Evolutionary conservation across 495 filamentous ascomycete genomes (phyloP).

Genomic region (Glonium stellatum): DNA sequence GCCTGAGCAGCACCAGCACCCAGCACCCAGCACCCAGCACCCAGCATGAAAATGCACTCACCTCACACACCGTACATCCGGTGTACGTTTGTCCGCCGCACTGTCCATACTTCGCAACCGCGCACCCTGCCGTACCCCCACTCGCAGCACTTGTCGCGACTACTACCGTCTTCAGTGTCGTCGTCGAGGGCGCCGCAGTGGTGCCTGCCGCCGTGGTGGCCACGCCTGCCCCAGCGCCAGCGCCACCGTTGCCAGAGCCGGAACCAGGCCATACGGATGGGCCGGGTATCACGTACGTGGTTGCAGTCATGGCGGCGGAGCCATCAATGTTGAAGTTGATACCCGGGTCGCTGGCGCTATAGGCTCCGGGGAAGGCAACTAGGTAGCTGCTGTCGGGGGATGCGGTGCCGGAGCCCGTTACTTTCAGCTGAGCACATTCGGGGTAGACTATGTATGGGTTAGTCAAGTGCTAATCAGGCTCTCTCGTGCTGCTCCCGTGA

Average conservation of each 20-base stretch:
- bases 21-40: background rate
- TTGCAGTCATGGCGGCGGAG: slow-evolving; percentile 17
- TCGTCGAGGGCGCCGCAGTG: slow-evolving; percentile 1
- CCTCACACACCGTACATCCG: slow-evolving; percentile 22
- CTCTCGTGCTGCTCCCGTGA: background rate
- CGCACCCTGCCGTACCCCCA: background rate
- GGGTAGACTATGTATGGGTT: slow-evolving; percentile 30
- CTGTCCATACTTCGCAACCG: slow-evolving; percentile 19
- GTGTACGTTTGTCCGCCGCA: slow-evolving; percentile 17
- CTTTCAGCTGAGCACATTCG: slow-evolving; percentile 42
- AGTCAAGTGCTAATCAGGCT: background rate
- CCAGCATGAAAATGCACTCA: background rate
- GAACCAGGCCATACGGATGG: slow-evolving; percentile 24
- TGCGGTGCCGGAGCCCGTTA: slow-evolving; percentile 33
- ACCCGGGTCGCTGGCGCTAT: slow-evolving; percentile 25
- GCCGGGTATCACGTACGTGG: slow-evolving; percentile 25
- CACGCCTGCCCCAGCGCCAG: background rate
- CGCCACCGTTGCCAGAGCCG: slow-evolving; percentile 4
- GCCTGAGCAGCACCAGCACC: background rate
- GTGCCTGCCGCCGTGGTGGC: background rate
- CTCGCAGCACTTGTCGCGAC: slow-evolving; percentile 6
- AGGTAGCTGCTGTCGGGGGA: slow-evolving; percentile 31
- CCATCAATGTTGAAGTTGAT: slow-evolving; percentile 26
- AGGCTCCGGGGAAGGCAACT: slow-evolving; percentile 33
- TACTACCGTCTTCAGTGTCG: slow-evolving; percentile 7